Base-by-base conservation (phyloP, 192 early-diverging fungal species). In the Coemansia sp. region DNA sequence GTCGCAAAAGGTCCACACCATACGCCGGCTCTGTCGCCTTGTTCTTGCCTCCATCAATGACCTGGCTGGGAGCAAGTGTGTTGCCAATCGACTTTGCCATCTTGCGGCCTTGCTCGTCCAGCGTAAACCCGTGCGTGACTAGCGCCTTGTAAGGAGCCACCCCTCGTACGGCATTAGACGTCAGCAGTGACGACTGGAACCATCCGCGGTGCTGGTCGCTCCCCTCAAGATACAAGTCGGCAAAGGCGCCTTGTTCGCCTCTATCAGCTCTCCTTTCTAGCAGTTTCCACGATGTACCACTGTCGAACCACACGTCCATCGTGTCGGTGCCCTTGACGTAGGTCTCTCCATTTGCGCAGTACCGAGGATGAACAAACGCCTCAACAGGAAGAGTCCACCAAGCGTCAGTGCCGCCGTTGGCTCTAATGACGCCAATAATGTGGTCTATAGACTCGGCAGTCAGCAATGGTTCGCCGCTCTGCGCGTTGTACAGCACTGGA, bases 241-340 rank as follows among this genome's bases (percentile, higher is more conserved):
- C 89, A 11, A 86, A 65, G 4, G 70, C 59, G 21, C 74, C 70
- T n/a, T 59, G n/a, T 13, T 52, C 48, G 33, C 59, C 35, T 61
- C 43, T 45, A 50, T 75, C 48, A 41, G 73, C 61, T 76, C 67
- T 39, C 72, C 83, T 33, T 38, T 83, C 84, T 0, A 93, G 66
- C 65, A 87, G 72, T 31, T 86, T 87, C 92, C 92, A 92, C 23
- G 87, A 89, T 38, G 87, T 88, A 7, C 92, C 92, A 64, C 88
- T 90, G 65, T 93, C 92, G 61, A 93, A 93, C 90, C 92, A 93
- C 23, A 93, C 92, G 59, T 93, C 92, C 92, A 93, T 92, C 0
- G 90, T 93, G 64, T 93, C 92, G 34, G 70, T 77, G n/a, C 91
- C 90, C 38, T 82, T 73, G 34, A 72, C 71, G 55, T 88, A 92